phyloP scores from a whole-genome alignment of 495 filamentous ascomycete genomes.

The Hapsidospora chrysogenum region DNA sequence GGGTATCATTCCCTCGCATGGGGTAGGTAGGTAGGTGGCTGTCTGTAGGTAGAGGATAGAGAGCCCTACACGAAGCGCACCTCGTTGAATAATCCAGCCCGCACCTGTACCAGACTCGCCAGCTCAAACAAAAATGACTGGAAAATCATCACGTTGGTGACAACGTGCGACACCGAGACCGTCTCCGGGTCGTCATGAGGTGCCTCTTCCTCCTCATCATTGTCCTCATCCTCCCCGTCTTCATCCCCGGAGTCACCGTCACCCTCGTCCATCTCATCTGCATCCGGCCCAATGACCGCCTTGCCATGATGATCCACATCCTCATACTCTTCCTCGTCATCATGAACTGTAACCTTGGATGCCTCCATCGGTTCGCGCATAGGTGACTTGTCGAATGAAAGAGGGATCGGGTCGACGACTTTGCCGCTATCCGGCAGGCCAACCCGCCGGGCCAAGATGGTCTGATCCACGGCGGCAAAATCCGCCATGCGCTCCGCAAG shows the following conservation, averaged over 20 bases:
- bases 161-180: constrained; percentile 66
- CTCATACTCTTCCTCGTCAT: constrained; percentile 10
- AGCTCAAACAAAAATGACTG: constrained; percentile 84
- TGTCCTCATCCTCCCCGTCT: constrained; percentile 7
- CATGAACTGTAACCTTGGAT: too few species aligned
- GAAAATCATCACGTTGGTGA: constrained; percentile 62
- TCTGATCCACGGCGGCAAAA: constrained; percentile 36
- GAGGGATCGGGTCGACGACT: constrained; percentile 18
- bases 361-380: constrained; percentile 7
- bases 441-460: constrained; percentile 28
- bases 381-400: constrained; percentile 18
- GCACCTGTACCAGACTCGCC: constrained; percentile 69
- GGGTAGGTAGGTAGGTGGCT: too few species aligned
- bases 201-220: constrained; percentile 8
- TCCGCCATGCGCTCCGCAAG: constrained; percentile 16
- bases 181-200: constrained; percentile 19
- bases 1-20: too few species aligned
- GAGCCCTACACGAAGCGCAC: constrained; percentile 45
- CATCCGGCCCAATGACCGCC: constrained; percentile 12
- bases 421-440: constrained; percentile 20
- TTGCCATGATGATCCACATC: constrained; percentile 8
- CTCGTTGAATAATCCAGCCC: constrained; percentile 76
- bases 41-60: too few species aligned
- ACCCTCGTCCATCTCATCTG: constrained; percentile 20
- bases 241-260: constrained; percentile 17